Conservation (phyloP, 306 rosid species). For the Lathyrus oleraceus region DNA sequence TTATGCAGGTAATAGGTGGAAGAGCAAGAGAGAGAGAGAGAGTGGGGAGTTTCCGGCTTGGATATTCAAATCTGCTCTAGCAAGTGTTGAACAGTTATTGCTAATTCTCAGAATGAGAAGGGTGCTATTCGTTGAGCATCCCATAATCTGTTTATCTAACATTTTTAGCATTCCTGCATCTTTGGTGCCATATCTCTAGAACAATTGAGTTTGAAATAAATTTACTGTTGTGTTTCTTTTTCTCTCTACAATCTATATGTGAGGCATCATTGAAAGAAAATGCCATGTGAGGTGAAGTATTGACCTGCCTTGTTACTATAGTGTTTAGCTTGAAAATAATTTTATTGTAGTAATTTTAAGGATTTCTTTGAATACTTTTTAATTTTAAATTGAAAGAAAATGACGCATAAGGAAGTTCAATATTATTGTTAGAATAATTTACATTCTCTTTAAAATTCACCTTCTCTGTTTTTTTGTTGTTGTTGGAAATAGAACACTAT, state of each 20-base stretch:
- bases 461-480: background rate
- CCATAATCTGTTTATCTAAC: constrained; percentile 39
- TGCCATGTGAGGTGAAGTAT: background rate
- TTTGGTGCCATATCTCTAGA: constrained; percentile 36
- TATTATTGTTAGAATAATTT: background rate
- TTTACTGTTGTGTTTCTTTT: constrained; percentile 27
- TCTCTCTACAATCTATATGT: constrained; percentile 4
- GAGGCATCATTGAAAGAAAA: background rate
- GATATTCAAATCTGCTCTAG: constrained; percentile 33
- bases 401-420: background rate
- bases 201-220: constrained; percentile 45
- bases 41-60: constrained; percentile 35
- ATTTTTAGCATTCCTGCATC: constrained; percentile 24
- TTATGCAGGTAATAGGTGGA: constrained; percentile 44
- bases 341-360: background rate
- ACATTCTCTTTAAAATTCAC: background rate
- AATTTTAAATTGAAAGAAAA: background rate
- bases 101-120: constrained; percentile 40
- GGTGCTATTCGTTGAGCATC: constrained; percentile 39
- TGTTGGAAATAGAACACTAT: background rate
- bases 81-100: constrained; percentile 39
- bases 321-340: background rate
- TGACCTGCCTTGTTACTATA: background rate
- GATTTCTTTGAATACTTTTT: background rate
- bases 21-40: constrained; percentile 33